A percentile compares a stretch with the other conserved stretches of the same genome.
phyloP scores from a whole-genome alignment of 345 rosid species.

The Mercurialis annua region DNA sequence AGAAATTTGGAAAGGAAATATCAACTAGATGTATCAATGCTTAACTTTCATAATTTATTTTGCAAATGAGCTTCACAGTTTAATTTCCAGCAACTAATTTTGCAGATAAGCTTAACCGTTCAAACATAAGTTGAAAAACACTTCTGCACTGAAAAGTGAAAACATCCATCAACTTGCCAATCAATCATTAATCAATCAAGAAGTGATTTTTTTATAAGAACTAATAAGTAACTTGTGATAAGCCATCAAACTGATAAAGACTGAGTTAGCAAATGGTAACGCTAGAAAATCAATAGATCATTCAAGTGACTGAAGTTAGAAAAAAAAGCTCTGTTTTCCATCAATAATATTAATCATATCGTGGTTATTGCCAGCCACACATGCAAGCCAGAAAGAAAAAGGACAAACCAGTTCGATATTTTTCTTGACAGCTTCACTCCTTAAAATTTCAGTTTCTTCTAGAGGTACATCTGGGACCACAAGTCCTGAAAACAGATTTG shows the following conservation, averaged over 20 bases:
- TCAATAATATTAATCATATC: background rate
- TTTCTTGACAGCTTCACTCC: conserved; percentile 65
- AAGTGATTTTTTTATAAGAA: too few relatives aligned
- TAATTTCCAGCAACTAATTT: background rate
- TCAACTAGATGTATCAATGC: background rate
- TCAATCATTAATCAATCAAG: too few relatives aligned
- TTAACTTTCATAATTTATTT: background rate
- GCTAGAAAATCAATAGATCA: background rate
- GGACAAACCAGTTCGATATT: conserved; percentile 66
- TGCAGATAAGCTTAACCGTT: background rate
- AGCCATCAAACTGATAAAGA: background rate
- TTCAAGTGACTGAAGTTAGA: background rate
- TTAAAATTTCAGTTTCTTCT: conserved; percentile 79
- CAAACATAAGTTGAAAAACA: background rate
- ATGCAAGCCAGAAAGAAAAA: background rate
- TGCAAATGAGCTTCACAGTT: too few relatives aligned
- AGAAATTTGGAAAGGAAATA: background rate
- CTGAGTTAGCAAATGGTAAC: background rate
- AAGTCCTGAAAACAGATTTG: conserved; percentile 48
- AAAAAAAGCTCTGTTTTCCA: background rate
- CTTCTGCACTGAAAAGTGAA: background rate
- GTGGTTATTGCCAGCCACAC: background rate
- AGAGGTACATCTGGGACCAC: conserved; percentile 96
- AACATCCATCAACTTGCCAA: background rate
- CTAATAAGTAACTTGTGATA: background rate